Evolutionary conservation across 139 green algal genomes (phyloP), one percentile per base, ranked within the genome.

Genomic region (Penium margaritaceum): DNA sequence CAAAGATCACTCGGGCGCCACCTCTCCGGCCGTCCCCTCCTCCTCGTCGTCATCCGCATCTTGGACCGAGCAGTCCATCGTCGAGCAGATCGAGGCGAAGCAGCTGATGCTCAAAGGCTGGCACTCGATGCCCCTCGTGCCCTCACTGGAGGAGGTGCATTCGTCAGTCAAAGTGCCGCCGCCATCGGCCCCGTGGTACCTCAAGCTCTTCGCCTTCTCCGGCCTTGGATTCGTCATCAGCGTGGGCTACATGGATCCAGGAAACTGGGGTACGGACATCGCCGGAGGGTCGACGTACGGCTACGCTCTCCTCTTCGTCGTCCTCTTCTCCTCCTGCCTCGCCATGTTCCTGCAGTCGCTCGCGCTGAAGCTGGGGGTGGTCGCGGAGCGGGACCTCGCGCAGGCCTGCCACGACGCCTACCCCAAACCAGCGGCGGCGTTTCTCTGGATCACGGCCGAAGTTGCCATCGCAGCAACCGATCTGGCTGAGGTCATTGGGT

Each of bases 161-260:
- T 60, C 51, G 21, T 60, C 51, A n/a, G 51, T 60, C 4, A 33
- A 60, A n/a, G 51, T 60, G 2, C 51, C 51, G 1, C 51, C 51
- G 17, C 51, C 51, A 6, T n/a, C 29, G 14, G 29, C 51, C 24
- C 24, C 51, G 24, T 60, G 51, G 51, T 60, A 60, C 51, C 30
- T 33, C 36, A 86, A 85, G 47, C 2, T 84, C 29, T 76, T 81
- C 5, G 80, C 85, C 0, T 90, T 86, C 35, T 67, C 67, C 1
- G 85, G 85, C 3, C 58, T 85, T 1, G 85, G 82, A 2, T 83
- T 83, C 54, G 80, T 90, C 27, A 63, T 90, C 37, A 80, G 62
- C 38, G 84, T 90, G 0, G 85, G 85, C 14, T 90, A 90, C 68
- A 89, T 87, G 83, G 83, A 87, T 44, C 81, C 83, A 5, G 80